Percentiles rank a stretch among this genome's conserved stretches.
These are phyloP conservation scores for Phytophthora citrophthora DNA, from an alignment of 352 stramenopile species.

Conservation along the genomic window DNA sequence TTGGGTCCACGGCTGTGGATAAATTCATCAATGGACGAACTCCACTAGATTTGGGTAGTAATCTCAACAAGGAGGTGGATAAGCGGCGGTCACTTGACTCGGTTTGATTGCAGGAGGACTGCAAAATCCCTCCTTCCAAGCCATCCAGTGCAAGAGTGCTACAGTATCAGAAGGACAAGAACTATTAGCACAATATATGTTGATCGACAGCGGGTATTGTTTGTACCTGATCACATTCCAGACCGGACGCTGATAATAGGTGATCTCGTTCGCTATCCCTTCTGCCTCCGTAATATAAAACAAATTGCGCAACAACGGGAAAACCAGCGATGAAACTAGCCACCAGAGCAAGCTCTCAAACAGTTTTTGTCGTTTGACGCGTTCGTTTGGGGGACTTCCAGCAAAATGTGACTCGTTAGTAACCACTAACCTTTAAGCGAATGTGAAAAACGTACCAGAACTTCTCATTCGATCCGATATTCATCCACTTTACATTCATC, in stretches of 20 bases:
- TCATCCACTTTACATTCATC: constrained; percentile 51
- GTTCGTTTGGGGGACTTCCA: constrained; percentile 64
- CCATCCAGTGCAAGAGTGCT: constrained; percentile 59
- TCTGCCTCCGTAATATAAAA: constrained; percentile 84
- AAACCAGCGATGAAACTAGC: constrained; percentile 52
- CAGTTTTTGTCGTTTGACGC: constrained; percentile 47
- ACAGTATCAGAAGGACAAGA: constrained; percentile 1
- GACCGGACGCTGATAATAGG: constrained; percentile 70
- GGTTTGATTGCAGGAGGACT: constrained; percentile 20
- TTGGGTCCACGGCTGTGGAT: constrained; percentile 41
- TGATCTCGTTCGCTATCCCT: constrained; percentile 69
- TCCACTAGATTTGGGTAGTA: constrained; percentile 72
- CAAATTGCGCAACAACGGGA: constrained; percentile 61
- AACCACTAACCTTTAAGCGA: background rate
- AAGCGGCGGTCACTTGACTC: constrained; percentile 33
- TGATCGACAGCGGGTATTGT: background rate
- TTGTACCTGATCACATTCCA: constrained; percentile 66
- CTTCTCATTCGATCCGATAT: constrained; percentile 18
- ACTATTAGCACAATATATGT: background rate
- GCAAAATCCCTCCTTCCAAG: constrained; percentile 51
- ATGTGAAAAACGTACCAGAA: constrained; percentile 35
- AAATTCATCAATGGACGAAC: constrained; percentile 85
- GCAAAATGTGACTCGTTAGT: constrained; percentile 2
- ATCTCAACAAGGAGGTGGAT: constrained; percentile 54
- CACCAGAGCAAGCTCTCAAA: constrained; percentile 52